A percentile compares a stretch with the other conserved stretches of the same genome.
Evolutionary conservation across 169 alveolate genomes (phyloP).

Genomic region (Plasmodium gonderi): DNA sequence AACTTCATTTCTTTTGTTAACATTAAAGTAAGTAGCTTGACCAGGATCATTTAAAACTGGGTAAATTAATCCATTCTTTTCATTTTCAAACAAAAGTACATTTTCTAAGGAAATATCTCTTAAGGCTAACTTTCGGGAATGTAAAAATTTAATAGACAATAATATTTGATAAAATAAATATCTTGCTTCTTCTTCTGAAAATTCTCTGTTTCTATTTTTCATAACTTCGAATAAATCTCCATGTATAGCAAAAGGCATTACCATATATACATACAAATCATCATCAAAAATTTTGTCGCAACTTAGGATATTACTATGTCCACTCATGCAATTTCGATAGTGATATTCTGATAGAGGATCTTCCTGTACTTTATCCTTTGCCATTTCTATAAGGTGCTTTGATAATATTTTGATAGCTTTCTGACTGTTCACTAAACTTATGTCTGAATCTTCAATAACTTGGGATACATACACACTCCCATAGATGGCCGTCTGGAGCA

Average conservation of each 20-base stretch:
- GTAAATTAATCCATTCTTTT: conserved; percentile 74
- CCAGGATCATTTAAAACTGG: conserved; percentile 87
- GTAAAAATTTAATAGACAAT: conserved; percentile 74
- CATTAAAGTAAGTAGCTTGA: conserved; percentile 77
- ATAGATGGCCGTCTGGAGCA: conserved; percentile 56
- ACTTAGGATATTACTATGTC: conserved; percentile 59
- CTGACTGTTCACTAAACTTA: neutral
- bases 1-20: conserved; percentile 34
- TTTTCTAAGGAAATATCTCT: conserved; percentile 82
- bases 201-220: conserved; percentile 74
- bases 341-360: conserved; percentile 61
- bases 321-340: conserved; percentile 68
- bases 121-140: conserved; percentile 75
- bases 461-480: conserved; percentile 53
- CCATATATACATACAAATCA: conserved; percentile 50
- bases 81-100: conserved; percentile 80
- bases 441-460: conserved; percentile 10
- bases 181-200: conserved; percentile 79
- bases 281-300: conserved; percentile 61
- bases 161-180: conserved; percentile 77
- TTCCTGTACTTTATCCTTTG: conserved; percentile 59
- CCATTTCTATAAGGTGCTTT: conserved; percentile 50
- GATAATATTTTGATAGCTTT: conserved; percentile 60
- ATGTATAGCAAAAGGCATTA: conserved; percentile 79
- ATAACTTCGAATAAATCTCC: conserved; percentile 81